Evolutionary conservation across 306 rosid genomes (phyloP).

Genomic region (Echinosophora koreensis): DNA sequence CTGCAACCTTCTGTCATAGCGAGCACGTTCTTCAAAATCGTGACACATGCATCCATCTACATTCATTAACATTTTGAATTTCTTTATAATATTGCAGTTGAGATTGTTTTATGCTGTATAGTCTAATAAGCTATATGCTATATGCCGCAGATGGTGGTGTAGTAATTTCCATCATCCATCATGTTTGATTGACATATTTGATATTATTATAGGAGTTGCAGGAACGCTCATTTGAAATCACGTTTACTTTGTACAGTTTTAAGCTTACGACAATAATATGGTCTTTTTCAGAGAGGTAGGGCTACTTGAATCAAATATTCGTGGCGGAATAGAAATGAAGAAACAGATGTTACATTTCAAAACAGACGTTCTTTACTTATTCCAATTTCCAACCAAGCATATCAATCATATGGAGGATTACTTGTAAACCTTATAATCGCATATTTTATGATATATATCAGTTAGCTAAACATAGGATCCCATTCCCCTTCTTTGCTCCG

Average conservation of each 20-base stretch:
- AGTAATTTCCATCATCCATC: neutral
- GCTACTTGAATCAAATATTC: too few relatives aligned
- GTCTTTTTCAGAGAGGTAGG: too few relatives aligned
- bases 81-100: neutral
- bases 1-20: too few relatives aligned
- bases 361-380: neutral
- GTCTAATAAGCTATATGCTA: neutral
- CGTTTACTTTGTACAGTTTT: too few relatives aligned
- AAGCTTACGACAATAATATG: too few relatives aligned
- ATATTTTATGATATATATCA: neutral
- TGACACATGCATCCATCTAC: neutral
- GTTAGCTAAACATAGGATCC: neutral
- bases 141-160: neutral
- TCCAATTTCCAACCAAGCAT: neutral
- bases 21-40: neutral
- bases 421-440: neutral
- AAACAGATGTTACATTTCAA: neutral
- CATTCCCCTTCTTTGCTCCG: conserved; percentile 19
- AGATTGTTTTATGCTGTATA: neutral
- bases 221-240: neutral
- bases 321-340: neutral
- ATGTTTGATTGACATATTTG: neutral
- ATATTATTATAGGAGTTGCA: neutral
- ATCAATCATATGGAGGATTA: neutral
- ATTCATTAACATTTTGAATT: neutral